Percentiles rank a stretch among this genome's conserved stretches.
phyloP scores from a whole-genome alignment of 2,329 filamentous ascomycete genomes.

The Neurospora crassa region DNA sequence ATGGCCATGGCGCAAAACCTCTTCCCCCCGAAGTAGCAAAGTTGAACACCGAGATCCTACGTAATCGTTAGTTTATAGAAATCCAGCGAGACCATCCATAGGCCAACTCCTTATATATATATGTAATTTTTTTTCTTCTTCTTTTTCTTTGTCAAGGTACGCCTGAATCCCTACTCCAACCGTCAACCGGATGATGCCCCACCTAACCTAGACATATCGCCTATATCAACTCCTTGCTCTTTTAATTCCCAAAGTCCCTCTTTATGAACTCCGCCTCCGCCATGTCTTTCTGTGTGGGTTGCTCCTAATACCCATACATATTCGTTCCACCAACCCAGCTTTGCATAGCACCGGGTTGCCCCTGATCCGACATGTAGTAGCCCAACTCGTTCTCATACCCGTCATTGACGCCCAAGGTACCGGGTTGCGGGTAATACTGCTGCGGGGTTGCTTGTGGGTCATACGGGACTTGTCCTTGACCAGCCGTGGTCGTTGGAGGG shows the following conservation, averaged over 20 bases:
- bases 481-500: constrained; percentile 2
- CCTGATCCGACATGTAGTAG: constrained; percentile 20
- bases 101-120: not conserved
- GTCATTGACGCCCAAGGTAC: constrained; percentile 18
- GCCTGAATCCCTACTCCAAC: not conserved
- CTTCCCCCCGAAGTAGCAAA: not conserved
- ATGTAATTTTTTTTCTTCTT: too few species aligned
- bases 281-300: not conserved
- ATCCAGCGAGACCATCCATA: not conserved
- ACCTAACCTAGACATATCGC: not conserved
- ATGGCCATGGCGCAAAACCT: not conserved
- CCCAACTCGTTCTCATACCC: constrained; percentile 23
- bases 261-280: not conserved
- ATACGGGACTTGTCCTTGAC: constrained; percentile 8
- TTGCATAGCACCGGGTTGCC: constrained; percentile 9
- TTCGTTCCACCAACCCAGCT: constrained; percentile 16
- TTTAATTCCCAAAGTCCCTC: not conserved
- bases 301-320: constrained; percentile 17
- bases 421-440: constrained; percentile 15
- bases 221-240: not conserved
- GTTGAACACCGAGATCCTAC: not conserved
- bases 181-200: not conserved
- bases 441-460: constrained; percentile 11
- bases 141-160: not conserved
- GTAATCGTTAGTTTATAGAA: not conserved